A percentile compares a stretch with the other conserved stretches of the same genome.
Conservation (phyloP, 2,329 filamentous ascomycete genomes). For the Fusarium sp. region DNA sequence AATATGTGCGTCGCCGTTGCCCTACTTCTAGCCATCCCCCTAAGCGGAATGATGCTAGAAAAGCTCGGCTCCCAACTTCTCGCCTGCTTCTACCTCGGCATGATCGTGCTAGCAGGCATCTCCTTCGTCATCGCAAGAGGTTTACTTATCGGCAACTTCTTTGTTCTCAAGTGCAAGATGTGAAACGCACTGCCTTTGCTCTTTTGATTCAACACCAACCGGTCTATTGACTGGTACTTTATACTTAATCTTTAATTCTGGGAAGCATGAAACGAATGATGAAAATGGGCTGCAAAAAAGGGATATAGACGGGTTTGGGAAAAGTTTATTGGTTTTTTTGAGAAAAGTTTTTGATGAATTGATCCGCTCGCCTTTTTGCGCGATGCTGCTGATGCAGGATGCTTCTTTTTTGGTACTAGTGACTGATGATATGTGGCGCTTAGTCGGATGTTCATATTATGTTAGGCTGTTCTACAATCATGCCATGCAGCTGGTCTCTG, state of each 20-base stretch:
- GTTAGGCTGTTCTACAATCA: too few relatives aligned
- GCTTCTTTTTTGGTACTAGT: too few relatives aligned
- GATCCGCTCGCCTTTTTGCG: neutral
- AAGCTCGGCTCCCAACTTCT: conserved; percentile 53
- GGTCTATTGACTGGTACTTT: neutral
- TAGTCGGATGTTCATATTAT: too few relatives aligned
- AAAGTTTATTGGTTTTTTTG: neutral
- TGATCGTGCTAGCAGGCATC: conserved; percentile 49
- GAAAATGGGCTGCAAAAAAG: neutral
- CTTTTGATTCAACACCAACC: neutral
- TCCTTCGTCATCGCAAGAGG: conserved; percentile 36
- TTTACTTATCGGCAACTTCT: conserved; percentile 10
- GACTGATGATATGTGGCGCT: too few relatives aligned
- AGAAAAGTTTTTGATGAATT: neutral
- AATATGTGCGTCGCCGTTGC: conserved; percentile 58
- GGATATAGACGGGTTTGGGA: neutral
- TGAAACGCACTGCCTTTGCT: neutral
- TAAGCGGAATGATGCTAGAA: conserved; percentile 57
- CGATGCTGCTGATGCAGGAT: neutral
- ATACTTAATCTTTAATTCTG: neutral
- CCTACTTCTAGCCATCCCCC: conserved; percentile 55
- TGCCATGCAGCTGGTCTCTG: too few relatives aligned
- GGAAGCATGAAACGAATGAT: neutral
- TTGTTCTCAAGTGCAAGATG: conserved; percentile 5
- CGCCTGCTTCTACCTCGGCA: conserved; percentile 56